Conservation (phyloP, 352 stramenopile species). For the Aphanomyces stellatus region DNA sequence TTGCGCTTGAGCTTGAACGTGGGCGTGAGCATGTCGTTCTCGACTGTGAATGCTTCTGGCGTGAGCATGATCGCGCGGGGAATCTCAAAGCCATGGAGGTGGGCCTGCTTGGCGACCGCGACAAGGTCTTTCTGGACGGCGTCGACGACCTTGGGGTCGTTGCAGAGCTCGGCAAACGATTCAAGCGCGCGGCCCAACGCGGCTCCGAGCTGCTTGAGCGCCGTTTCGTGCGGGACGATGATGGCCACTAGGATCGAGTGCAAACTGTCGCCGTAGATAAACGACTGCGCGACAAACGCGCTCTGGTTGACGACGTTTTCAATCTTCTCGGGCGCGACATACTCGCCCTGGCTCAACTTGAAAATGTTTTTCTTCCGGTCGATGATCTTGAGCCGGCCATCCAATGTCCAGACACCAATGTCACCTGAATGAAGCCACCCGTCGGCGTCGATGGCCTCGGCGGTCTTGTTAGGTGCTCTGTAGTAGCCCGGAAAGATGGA, state of each 20-base stretch:
- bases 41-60: neutral
- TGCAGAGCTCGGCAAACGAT: conserved; percentile 19
- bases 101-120: neutral
- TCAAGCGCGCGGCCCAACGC: neutral
- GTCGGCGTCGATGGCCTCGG: conserved; percentile 82
- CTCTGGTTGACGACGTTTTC: conserved; percentile 91
- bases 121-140: neutral
- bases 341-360: conserved; percentile 92
- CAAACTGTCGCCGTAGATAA: conserved; percentile 94
- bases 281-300: conserved; percentile 87
- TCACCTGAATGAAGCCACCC: conserved; percentile 97
- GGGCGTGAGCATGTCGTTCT: neutral
- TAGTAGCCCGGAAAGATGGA: conserved; percentile 92
- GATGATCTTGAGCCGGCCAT: conserved; percentile 86
- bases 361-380: conserved; percentile 93
- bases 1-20: neutral
- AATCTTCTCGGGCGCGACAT: conserved; percentile 95
- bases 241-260: conserved; percentile 91
- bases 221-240: conserved; percentile 90
- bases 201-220: conserved; percentile 29
- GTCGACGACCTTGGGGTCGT: conserved; percentile 8
- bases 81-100: neutral
- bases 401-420: conserved; percentile 34
- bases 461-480: conserved; percentile 89
- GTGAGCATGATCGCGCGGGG: neutral